Percentiles rank a stretch among this genome's conserved stretches.
Evolutionary conservation across 2,329 filamentous ascomycete species (phyloP).

Genomic region (Diaporthe sp.): DNA sequence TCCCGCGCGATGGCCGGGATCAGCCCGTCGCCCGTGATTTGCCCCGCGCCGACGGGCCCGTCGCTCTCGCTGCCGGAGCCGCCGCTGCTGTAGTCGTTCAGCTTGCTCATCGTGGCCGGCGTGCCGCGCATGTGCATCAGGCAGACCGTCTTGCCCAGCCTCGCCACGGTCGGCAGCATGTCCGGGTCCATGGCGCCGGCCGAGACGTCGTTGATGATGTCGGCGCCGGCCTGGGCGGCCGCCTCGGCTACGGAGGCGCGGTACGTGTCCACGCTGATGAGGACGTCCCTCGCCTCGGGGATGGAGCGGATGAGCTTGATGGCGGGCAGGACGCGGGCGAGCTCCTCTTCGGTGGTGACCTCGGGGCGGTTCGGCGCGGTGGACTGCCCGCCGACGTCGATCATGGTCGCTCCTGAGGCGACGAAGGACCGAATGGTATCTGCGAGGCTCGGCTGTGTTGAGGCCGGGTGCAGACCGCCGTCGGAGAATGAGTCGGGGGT

Average conservation of each 20-base stretch:
- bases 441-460: conserved; percentile 57
- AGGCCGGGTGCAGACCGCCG: conserved; percentile 73
- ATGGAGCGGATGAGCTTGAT: conserved; percentile 78
- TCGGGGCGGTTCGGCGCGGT: conserved; percentile 82
- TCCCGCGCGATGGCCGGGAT: conserved; percentile 75
- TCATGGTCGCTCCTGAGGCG: conserved; percentile 79
- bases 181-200: conserved; percentile 81
- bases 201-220: conserved; percentile 96
- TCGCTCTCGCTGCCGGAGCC: conserved; percentile 69
- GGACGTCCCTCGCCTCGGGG: conserved; percentile 71
- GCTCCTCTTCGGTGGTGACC: conserved; percentile 79
- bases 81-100: conserved; percentile 78
- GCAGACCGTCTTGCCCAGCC: conserved; percentile 80
- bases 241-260: conserved; percentile 84
- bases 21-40: conserved; percentile 61
- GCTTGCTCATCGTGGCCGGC: conserved; percentile 81
- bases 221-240: conserved; percentile 82
- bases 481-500: conserved; percentile 98
- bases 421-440: conserved; percentile 74
- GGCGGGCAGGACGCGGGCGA: conserved; percentile 82
- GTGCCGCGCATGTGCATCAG: conserved; percentile 96
- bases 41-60: conserved; percentile 38
- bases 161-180: conserved; percentile 86
- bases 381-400: conserved; percentile 95
- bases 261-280: conserved; percentile 94